Conservation (phyloP, 2,329 filamentous ascomycete species). For the Parastagonospora nodorum region DNA sequence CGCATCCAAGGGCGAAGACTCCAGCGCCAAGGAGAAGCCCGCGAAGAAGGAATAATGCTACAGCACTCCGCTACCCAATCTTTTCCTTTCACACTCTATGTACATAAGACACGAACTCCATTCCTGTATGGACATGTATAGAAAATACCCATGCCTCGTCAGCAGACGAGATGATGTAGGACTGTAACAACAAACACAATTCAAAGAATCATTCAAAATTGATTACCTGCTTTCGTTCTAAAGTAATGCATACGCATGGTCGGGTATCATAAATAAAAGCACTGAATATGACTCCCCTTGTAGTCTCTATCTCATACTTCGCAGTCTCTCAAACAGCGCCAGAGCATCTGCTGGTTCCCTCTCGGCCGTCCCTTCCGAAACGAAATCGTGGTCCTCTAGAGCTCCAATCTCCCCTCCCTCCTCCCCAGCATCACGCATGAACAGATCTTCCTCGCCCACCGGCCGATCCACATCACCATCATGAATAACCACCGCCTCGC, state of each 20-base stretch:
- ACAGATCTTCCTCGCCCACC: slow-evolving; percentile 76
- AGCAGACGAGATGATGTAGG: slow-evolving; percentile 12
- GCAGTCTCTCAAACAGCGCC: too few relatives aligned
- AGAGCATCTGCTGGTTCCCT: too few relatives aligned
- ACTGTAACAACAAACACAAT: slow-evolving; percentile 4
- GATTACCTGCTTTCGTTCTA: too few relatives aligned
- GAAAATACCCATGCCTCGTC: slow-evolving; percentile 21
- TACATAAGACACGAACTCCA: slow-evolving; percentile 23
- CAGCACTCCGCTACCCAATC: slow-evolving; percentile 1
- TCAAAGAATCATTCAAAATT: too few relatives aligned
- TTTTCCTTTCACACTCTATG: slow-evolving; percentile 19
- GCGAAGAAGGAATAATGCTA: slow-evolving; percentile 17
- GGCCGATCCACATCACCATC: slow-evolving; percentile 72
- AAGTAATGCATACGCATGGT: too few relatives aligned
- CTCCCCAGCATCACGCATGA: slow-evolving; percentile 56
- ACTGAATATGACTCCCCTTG: too few relatives aligned
- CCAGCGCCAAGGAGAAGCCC: slow-evolving; percentile 20
- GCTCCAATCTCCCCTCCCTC: neutral
- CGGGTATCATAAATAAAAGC: too few relatives aligned
- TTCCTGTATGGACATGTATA: slow-evolving; percentile 10
- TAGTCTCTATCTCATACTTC: too few relatives aligned
- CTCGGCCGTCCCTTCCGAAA: neutral
- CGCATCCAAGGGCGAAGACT: slow-evolving; percentile 26
- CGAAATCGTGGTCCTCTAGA: neutral
- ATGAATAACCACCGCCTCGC: slow-evolving; percentile 89